Evolutionary conservation across 805 yeast species (phyloP), one percentile per base, ranked within the genome.

Genomic region (Nakazawaea sp.): DNA sequence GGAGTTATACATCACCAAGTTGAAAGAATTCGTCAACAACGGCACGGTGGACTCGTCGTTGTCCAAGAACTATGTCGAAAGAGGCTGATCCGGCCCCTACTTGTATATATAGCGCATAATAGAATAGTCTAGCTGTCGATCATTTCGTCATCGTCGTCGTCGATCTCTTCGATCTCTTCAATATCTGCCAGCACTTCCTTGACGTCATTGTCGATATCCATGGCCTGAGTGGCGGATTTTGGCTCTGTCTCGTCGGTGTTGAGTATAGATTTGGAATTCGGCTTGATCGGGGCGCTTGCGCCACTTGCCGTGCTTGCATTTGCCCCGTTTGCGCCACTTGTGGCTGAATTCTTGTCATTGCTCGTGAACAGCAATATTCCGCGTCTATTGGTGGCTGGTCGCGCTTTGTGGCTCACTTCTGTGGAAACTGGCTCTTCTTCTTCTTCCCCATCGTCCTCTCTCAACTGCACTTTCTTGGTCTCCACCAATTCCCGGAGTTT

Each of bases 21-120:
- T 86, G 36, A 73, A 72, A 52, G 86, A 85, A 48, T 92, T 75
- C 55, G 72, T 92, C 15, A 82, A 77, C 55, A 64, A 75, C 39
- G 97, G 97, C 1, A 62, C 65, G 33, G 61, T 75, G 42, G 68
- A 70, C 52, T 53, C 48, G 32, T 49, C 50, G 17, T 45, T 42
- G 19, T 37, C 50, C 6, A 52, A 55, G 16, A 49, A 48, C 5
- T 52, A 49, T 38, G 40, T 53, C 16, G 65, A 59, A 44, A 51
- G 61, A 43, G 61, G 59, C 36, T 58, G 42, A 46, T 28, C 7
- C 25, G 16, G 26, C 15, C 25, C 13, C 18, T 18, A 30, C 17
- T 10, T 20, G 20, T 31, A 13, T 19, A 31, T 13, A n/a, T 20
- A 26, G 21, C n/a, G n/a, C n/a, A n/a, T n/a, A n/a, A n/a, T n/a